A percentile compares a stretch with the other conserved stretches of the same genome.
These are phyloP conservation scores for Salix viminalis DNA, from an alignment of 345 rosid species.

Conservation along the genomic window DNA sequence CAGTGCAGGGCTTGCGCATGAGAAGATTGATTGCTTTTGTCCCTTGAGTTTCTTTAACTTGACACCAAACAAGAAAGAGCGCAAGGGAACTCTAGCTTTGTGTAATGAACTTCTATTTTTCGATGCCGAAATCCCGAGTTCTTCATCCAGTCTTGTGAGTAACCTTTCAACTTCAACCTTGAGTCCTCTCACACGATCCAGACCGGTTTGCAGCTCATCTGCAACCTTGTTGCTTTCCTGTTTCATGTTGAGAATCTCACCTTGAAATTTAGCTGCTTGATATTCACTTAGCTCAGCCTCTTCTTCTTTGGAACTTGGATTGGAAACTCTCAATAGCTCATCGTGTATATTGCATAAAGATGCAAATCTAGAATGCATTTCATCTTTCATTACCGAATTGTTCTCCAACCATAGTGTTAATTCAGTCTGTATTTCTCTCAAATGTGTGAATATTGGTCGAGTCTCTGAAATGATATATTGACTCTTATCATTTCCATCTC, in stretches of 20 bases:
- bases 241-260: conserved; percentile 84
- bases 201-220: conserved; percentile 53
- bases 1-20: conserved; percentile 54
- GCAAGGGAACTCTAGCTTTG: conserved; percentile 55
- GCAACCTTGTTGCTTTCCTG: conserved; percentile 75
- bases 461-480: conserved; percentile 39
- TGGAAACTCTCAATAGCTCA: conserved; percentile 31
- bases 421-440: conserved; percentile 71
- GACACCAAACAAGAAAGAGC: conserved; percentile 88
- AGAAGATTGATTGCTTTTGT: conserved; percentile 49
- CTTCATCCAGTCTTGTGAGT: conserved; percentile 45
- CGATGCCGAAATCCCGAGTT: conserved; percentile 41
- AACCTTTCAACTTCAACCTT: conserved; percentile 49
- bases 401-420: conserved; percentile 74
- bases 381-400: conserved; percentile 59
- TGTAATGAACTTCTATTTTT: conserved; percentile 23
- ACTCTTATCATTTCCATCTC: conserved; percentile 34
- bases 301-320: conserved; percentile 13
- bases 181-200: conserved; percentile 40
- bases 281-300: conserved; percentile 44
- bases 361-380: conserved; percentile 51
- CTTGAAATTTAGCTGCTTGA: conserved; percentile 80
- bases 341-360: conserved; percentile 53
- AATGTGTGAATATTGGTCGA: conserved; percentile 63
- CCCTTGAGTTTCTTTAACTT: conserved; percentile 57